These are phyloP conservation scores for Physcomitrellopsis africana DNA, from an alignment of 225 moss, liverwort and hornwort species.

Conservation along the genomic window DNA sequence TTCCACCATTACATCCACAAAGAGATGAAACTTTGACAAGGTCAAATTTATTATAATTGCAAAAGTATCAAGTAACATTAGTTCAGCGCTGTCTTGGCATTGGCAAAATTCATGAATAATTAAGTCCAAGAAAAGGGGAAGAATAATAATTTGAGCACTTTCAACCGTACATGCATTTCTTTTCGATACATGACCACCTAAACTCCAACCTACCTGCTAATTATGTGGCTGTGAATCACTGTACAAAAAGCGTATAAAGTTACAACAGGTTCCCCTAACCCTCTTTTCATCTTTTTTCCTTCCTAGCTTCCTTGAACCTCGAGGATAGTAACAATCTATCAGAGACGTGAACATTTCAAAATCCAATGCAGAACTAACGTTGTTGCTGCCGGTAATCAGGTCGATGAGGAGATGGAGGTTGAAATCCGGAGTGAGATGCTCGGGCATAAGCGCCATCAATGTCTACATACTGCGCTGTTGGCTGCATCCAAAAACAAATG, in stretches of 20 bases:
- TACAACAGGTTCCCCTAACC: slow-evolving; percentile 31
- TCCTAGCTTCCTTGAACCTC: slow-evolving; percentile 15
- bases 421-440: slow-evolving; percentile 71
- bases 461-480: slow-evolving; percentile 72
- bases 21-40: too few relatives aligned
- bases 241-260: slow-evolving; percentile 44
- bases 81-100: not conserved
- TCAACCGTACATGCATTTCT: slow-evolving; percentile 36
- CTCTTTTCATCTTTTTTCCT: slow-evolving; percentile 25
- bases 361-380: slow-evolving; percentile 43
- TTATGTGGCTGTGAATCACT: slow-evolving; percentile 41
- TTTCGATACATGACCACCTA: slow-evolving; percentile 41
- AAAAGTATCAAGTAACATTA: too few relatives aligned
- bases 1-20: too few relatives aligned
- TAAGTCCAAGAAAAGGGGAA: slow-evolving; percentile 30
- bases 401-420: slow-evolving; percentile 74
- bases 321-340: slow-evolving; percentile 12
- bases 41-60: too few relatives aligned
- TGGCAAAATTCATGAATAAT: slow-evolving; percentile 39
- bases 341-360: slow-evolving; percentile 23
- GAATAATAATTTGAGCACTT: slow-evolving; percentile 42
- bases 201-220: slow-evolving; percentile 40
- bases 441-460: slow-evolving; percentile 79
- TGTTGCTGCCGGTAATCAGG: slow-evolving; percentile 79
- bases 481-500: slow-evolving; percentile 36